These are phyloP conservation scores for Sonneratia alba DNA, from an alignment of 345 rosid genomes.

Conservation along the genomic window DNA sequence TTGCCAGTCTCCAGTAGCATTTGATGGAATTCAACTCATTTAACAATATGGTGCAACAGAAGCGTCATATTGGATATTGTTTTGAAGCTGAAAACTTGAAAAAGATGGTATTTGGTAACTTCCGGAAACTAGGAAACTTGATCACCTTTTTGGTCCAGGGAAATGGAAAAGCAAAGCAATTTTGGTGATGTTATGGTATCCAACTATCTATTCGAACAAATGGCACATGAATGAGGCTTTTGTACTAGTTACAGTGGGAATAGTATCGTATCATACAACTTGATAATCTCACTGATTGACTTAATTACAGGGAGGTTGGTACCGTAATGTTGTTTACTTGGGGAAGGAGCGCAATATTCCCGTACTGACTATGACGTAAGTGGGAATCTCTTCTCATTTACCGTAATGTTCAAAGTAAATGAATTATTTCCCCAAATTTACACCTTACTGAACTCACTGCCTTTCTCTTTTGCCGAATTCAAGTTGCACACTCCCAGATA, in stretches of 20 bases:
- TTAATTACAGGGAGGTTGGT: constrained; percentile 60
- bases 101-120: background rate
- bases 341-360: constrained; percentile 56
- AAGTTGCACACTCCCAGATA: constrained; percentile 40
- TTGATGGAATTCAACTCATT: background rate
- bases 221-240: background rate
- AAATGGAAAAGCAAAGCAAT: background rate
- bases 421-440: background rate
- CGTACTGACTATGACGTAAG: constrained; percentile 78
- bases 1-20: too few species aligned
- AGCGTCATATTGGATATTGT: background rate
- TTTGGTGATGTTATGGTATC: background rate
- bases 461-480: background rate
- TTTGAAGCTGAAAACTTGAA: background rate
- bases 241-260: background rate
- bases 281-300: background rate
- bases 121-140: background rate
- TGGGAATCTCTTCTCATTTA: background rate
- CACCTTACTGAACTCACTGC: background rate
- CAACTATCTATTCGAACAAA: too few species aligned
- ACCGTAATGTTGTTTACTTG: constrained; percentile 56
- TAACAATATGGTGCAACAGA: background rate
- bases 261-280: background rate
- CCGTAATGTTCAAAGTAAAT: background rate
- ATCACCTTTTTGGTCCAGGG: background rate